Base-by-base conservation (phyloP, 169 alveolate species). In the Perkinsus chesapeaki region DNA sequence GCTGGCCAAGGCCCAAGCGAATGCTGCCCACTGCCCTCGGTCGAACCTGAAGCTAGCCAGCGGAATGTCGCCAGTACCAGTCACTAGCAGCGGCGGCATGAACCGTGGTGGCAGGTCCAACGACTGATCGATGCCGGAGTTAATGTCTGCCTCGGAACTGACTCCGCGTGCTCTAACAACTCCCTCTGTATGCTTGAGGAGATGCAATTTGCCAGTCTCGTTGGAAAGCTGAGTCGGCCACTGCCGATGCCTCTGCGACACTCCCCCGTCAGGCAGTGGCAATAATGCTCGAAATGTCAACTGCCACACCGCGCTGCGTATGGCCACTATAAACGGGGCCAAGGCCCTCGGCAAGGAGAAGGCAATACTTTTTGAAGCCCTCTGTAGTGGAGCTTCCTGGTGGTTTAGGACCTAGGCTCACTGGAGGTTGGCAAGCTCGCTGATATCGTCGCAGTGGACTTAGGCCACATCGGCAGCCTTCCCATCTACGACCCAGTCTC, bases 101-200 rank as follows among this genome's bases (percentile, higher is more conserved):
- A 60, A 9, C 36, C 37, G 36, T 60, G 82, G 27, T 60, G 82
- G 82, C 43, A 92, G 39, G 94, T 92, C 39, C 19, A 39, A n/a
- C 39, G 92, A 34, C 94, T 92, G 38, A 39, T 60, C 34, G 92
- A 39, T 7, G 39, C 39, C 36, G 60, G 47, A 20, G 94, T 92
- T 20, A 92, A 92, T 92, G 94, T 92, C 10, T 92, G 94, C n/a
- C 39, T 92, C 3, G 94, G 94, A n/a, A 92, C 94, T 16, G 94
- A 92, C 92, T 39, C 92, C 36, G 39, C 92, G 12, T 92, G 94
- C 48, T 92, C 94, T 20, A 92, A 92, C 73, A 92, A 92, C 39
- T 31, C 93, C 7, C 93, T 92, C n/a, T 27, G 39, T 39, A 48
- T 92, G 92, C 5, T 92, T 12, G 16, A 20, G 39, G 93, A 92